phyloP scores from a whole-genome alignment of 2,329 filamentous ascomycete species.

The Pyrenophora teres region DNA sequence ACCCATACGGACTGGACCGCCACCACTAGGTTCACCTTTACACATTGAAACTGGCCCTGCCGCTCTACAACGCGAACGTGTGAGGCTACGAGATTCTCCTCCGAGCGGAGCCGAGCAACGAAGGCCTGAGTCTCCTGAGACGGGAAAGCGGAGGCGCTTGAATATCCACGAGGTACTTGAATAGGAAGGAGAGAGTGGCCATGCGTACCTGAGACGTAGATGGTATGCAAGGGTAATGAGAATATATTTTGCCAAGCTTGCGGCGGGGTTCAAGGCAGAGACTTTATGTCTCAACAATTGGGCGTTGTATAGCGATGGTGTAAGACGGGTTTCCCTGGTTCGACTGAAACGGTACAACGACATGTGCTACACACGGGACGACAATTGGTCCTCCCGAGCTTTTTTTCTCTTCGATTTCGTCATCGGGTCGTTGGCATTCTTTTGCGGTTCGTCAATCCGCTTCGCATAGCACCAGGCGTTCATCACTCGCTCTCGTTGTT shows the following conservation, averaged over 20 bases:
- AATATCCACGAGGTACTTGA: conserved; percentile 47
- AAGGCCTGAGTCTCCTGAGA: conserved; percentile 39
- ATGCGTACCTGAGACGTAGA: conserved; percentile 1
- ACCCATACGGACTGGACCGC: conserved; percentile 42
- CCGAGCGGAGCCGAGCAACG: conserved; percentile 28
- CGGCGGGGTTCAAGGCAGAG: background rate
- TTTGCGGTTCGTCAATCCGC: conserved; percentile 1
- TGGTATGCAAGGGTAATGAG: background rate
- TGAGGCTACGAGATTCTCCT: conserved; percentile 38
- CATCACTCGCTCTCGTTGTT: too few species aligned
- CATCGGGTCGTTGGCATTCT: background rate
- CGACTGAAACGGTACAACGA: conserved; percentile 9
- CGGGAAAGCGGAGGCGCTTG: conserved; percentile 41
- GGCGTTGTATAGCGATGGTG: conserved; percentile 5
- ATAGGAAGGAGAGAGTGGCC: conserved; percentile 17
- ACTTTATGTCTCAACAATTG: conserved; percentile 1
- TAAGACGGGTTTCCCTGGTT: conserved; percentile 11
- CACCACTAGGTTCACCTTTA: conserved; percentile 39
- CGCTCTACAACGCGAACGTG: conserved; percentile 23
- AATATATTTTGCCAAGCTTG: background rate
- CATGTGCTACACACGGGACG: conserved; percentile 5
- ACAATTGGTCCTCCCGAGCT: background rate
- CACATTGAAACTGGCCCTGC: conserved; percentile 30
- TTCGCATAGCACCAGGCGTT: background rate
- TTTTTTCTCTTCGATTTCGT: background rate